Conservation (phyloP, 2,329 filamentous ascomycete genomes). For the Claviceps arundinis region DNA sequence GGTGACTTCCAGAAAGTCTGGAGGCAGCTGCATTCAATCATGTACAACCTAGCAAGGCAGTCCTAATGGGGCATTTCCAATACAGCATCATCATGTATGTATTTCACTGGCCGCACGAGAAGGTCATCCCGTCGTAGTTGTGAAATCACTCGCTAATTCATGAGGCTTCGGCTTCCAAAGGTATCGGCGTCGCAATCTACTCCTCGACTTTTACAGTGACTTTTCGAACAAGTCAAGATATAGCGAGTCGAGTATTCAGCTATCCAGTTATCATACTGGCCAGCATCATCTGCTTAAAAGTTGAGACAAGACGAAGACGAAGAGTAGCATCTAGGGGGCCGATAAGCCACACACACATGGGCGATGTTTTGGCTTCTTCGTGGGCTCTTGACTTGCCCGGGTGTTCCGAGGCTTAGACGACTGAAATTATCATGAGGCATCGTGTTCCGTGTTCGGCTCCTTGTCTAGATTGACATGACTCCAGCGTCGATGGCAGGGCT, state of each 20-base stretch:
- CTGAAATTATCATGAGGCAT: too few relatives aligned
- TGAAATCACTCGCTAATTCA: background rate
- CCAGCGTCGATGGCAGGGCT: background rate
- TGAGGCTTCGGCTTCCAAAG: background rate
- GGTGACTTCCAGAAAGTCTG: slow-evolving; percentile 8
- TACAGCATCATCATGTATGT: background rate
- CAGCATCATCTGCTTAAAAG: too few relatives aligned
- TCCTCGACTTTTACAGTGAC: background rate
- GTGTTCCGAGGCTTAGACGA: too few relatives aligned
- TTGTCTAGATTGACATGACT: too few relatives aligned
- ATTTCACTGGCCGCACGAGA: background rate
- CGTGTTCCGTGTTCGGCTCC: too few relatives aligned
- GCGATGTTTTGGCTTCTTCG: too few relatives aligned
- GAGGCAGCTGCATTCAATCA: background rate
- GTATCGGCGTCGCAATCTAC: background rate
- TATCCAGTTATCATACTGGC: too few relatives aligned
- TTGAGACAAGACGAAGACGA: too few relatives aligned
- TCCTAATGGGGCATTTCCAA: background rate
- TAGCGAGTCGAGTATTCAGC: background rate
- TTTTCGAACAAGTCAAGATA: background rate
- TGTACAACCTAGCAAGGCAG: background rate
- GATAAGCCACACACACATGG: too few relatives aligned
- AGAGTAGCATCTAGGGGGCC: too few relatives aligned
- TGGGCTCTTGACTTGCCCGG: too few relatives aligned
- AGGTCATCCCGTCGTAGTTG: background rate